Percentiles rank a stretch among this genome's conserved stretches.
These are phyloP conservation scores for Geotrichum europaeum DNA, from an alignment of 1,139 yeast genomes.

Conservation along the genomic window DNA sequence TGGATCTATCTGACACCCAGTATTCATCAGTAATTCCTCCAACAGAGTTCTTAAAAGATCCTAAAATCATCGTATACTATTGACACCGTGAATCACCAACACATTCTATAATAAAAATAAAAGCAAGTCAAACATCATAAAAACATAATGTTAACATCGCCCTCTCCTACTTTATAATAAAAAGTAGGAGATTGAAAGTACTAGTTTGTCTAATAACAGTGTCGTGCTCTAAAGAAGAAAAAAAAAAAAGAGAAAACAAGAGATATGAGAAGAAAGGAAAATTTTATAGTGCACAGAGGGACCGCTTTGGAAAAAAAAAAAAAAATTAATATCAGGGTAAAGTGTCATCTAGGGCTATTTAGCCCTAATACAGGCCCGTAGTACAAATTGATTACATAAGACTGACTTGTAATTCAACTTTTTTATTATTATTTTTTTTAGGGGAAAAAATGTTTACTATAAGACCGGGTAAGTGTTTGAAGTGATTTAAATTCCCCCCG, in stretches of 20 bases:
- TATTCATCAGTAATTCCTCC: slow-evolving; percentile 42
- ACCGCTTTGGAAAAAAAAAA: neutral
- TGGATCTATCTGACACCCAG: slow-evolving; percentile 55
- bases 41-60: slow-evolving; percentile 53
- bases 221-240: slow-evolving; percentile 12
- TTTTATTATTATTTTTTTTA: neutral
- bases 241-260: neutral
- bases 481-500: too few relatives aligned
- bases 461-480: too few relatives aligned
- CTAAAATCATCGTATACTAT: slow-evolving; percentile 33
- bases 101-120: neutral
- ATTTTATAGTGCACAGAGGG: neutral
- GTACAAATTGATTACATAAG: too few relatives aligned
- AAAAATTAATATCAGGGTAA: neutral
- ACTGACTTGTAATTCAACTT: too few relatives aligned
- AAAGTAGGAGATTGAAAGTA: slow-evolving; percentile 9
- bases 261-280: neutral
- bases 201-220: slow-evolving; percentile 22
- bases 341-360: neutral
- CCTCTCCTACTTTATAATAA: neutral
- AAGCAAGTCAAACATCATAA: neutral
- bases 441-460: too few relatives aligned
- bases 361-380: neutral
- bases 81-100: slow-evolving; percentile 42
- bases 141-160: neutral